These are phyloP conservation scores for Calendula officinalis DNA, from an alignment of 129 eudicot genomes.

Conservation along the genomic window DNA sequence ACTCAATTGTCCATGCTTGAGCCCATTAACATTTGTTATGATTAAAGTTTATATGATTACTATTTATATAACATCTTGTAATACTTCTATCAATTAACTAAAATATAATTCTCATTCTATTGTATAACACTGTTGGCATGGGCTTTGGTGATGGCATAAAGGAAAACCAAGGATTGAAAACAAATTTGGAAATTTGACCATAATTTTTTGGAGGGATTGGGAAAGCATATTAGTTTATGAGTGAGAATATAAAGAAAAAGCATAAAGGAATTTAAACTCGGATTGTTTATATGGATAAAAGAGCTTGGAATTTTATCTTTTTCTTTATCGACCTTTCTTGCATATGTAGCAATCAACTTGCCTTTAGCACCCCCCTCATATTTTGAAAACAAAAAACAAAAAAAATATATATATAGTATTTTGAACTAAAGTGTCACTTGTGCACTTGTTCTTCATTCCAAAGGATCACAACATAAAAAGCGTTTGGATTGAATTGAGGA, in stretches of 20 bases:
- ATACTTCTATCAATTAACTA: too few species aligned
- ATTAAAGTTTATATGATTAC: too few species aligned
- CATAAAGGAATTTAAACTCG: background rate
- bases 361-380: background rate
- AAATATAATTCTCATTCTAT: too few species aligned
- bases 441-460: conserved; percentile 1
- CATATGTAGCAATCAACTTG: background rate
- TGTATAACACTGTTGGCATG: too few species aligned
- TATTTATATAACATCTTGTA: too few species aligned
- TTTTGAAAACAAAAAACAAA: too few species aligned
- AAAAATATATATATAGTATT: too few species aligned
- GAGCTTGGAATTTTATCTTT: background rate
- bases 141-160: background rate
- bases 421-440: background rate
- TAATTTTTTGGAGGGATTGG: background rate
- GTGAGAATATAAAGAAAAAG: background rate
- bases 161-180: background rate
- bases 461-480: background rate
- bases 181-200: background rate
- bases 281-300: background rate
- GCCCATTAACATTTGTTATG: too few species aligned
- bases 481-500: background rate
- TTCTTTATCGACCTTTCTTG: background rate
- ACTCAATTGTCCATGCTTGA: too few species aligned
- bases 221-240: background rate